These are phyloP conservation scores for Wickerhamomyces chambardii DNA, from an alignment of 805 yeast species.

Conservation along the genomic window DNA sequence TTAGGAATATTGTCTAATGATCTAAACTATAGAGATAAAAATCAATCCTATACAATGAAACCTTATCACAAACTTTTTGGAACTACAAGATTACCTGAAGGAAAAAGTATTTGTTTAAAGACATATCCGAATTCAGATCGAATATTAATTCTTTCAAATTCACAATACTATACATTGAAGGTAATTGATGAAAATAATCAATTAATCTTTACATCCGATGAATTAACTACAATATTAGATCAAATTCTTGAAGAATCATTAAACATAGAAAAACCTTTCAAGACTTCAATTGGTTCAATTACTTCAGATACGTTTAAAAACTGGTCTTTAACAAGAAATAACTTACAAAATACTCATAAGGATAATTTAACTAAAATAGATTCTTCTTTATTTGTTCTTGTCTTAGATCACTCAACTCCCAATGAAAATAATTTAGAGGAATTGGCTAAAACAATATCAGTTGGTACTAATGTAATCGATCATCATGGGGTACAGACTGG, in stretches of 20 bases:
- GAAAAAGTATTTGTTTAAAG: slow-evolving; percentile 65
- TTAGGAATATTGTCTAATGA: slow-evolving; percentile 49
- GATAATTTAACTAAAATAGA: slow-evolving; percentile 43
- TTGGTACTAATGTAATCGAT: slow-evolving; percentile 71
- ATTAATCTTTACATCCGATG: slow-evolving; percentile 55
- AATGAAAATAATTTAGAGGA: slow-evolving; percentile 32
- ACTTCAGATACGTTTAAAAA: slow-evolving; percentile 80
- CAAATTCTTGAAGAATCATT: slow-evolving; percentile 64
- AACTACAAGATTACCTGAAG: slow-evolving; percentile 47
- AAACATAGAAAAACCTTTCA: slow-evolving; percentile 49
- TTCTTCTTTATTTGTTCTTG: slow-evolving; percentile 71
- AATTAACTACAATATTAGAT: slow-evolving; percentile 55
- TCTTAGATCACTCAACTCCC: slow-evolving; percentile 67
- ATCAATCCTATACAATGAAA: slow-evolving; percentile 42
- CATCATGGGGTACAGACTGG: slow-evolving; percentile 79
- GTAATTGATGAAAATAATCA: slow-evolving; percentile 66
- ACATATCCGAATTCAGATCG: slow-evolving; percentile 59
- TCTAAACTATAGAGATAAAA: slow-evolving; percentile 31
- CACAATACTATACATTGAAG: slow-evolving; percentile 84
- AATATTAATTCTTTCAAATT: slow-evolving; percentile 65
- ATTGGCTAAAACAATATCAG: slow-evolving; percentile 54
- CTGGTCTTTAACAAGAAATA: slow-evolving; percentile 70
- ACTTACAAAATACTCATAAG: slow-evolving; percentile 28
- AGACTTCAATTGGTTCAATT: slow-evolving; percentile 71
- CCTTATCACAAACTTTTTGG: slow-evolving; percentile 64